Conservation (phyloP, 2,329 filamentous ascomycete species). For the Thermomyces lanuginosus region DNA sequence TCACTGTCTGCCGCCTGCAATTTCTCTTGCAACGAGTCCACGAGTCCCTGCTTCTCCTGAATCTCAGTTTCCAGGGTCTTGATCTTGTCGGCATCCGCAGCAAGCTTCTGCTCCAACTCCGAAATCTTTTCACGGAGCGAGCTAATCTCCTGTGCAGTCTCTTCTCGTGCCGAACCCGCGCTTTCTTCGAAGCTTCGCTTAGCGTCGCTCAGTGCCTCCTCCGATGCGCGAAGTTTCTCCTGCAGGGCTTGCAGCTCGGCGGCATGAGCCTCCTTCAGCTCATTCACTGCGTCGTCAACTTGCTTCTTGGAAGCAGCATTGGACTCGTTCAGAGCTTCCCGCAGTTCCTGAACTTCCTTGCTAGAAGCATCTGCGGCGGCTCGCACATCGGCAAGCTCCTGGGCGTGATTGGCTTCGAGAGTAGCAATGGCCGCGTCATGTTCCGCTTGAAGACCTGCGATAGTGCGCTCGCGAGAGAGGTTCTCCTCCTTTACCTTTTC, state of each 20-base stretch:
- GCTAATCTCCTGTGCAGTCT: conserved; percentile 21
- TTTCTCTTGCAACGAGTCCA: conserved; percentile 21
- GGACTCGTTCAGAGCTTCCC: conserved; percentile 17
- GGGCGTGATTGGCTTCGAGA: conserved; percentile 15
- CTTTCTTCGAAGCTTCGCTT: conserved; percentile 20
- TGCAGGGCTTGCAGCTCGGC: conserved; percentile 18
- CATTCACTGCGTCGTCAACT: conserved; percentile 15
- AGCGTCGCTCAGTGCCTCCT: conserved; percentile 18
- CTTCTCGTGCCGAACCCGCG: conserved; percentile 16
- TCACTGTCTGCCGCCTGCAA: conserved; percentile 22
- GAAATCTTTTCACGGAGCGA: conserved; percentile 20
- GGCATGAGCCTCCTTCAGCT: conserved; percentile 17
- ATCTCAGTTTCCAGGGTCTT: conserved; percentile 20
- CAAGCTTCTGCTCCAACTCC: conserved; percentile 17
- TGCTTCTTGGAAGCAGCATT: conserved; percentile 14
- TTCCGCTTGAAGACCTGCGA: conserved; percentile 17
- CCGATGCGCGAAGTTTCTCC: conserved; percentile 18
- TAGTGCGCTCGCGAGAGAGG: conserved; percentile 13
- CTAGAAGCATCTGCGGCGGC: conserved; percentile 16
- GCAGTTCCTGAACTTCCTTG: conserved; percentile 19
- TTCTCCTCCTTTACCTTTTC: conserved; percentile 15
- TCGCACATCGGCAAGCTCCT: conserved; percentile 19
- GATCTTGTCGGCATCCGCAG: conserved; percentile 17
- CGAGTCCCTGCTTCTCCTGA: conserved; percentile 21
- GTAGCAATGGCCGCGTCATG: conserved; percentile 13